Conservation (phyloP, 257 asterid genomes). For the Solanum habrochaites region DNA sequence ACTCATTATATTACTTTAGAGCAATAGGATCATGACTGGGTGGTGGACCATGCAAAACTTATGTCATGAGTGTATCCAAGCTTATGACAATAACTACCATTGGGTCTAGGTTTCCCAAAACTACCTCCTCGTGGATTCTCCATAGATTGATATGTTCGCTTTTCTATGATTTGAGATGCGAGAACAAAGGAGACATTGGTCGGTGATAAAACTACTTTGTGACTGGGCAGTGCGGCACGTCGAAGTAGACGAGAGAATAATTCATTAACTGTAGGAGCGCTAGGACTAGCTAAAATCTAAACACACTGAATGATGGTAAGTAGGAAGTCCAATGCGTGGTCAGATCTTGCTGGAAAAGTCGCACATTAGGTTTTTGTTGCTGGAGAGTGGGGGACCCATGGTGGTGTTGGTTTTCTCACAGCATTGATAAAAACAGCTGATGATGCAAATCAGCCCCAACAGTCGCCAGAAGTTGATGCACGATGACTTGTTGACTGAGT, state of each 20-base stretch:
- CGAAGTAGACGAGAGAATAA: background rate
- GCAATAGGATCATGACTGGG: background rate
- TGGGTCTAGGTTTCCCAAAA: background rate
- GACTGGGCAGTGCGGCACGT: background rate
- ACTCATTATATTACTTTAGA: background rate
- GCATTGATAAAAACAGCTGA: background rate
- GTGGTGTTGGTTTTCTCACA: background rate
- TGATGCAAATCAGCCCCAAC: background rate
- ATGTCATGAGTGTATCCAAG: background rate
- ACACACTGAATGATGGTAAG: background rate
- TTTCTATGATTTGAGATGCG: background rate
- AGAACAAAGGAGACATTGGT: background rate
- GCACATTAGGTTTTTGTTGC: background rate
- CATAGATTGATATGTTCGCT: background rate
- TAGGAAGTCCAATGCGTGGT: background rate
- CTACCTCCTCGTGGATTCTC: background rate
- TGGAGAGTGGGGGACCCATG: background rate
- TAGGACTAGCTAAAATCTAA: background rate
- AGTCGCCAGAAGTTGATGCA: background rate
- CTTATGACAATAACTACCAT: background rate
- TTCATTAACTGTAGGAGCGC: background rate
- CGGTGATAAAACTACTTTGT: background rate
- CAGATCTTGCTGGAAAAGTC: background rate
- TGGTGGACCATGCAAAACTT: background rate
- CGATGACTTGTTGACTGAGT: background rate